Conservation (phyloP, 352 stramenopile genomes). For the Phytophthora tentaculata region DNA sequence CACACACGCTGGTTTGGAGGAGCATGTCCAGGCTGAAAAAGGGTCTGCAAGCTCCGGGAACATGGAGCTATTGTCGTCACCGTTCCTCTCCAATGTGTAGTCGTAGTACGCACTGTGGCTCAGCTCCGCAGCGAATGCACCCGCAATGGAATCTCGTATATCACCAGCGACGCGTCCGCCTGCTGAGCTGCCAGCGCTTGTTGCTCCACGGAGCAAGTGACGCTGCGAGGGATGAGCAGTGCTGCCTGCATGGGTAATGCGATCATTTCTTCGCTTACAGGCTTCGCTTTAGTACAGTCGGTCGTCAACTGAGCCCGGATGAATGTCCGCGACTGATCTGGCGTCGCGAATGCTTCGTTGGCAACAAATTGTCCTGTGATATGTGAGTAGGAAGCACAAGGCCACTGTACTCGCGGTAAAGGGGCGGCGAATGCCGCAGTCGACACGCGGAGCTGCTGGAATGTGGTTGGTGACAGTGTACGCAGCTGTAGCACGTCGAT, state of each 20-base stretch:
- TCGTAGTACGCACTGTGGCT: slow-evolving; percentile 44
- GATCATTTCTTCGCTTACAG: slow-evolving; percentile 3
- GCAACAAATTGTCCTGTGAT: slow-evolving; percentile 14
- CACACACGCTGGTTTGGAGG: slow-evolving; percentile 33
- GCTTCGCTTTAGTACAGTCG: slow-evolving; percentile 25
- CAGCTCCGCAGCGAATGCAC: slow-evolving; percentile 37
- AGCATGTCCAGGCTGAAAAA: slow-evolving; percentile 33
- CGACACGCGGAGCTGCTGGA: slow-evolving; percentile 41
- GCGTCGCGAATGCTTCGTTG: slow-evolving; percentile 2
- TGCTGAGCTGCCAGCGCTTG: slow-evolving; percentile 48
- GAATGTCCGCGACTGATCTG: slow-evolving; percentile 24
- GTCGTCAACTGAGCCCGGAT: slow-evolving; percentile 17
- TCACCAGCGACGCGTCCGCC: slow-evolving; percentile 41
- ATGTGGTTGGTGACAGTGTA: slow-evolving; percentile 7
- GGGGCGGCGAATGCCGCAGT: slow-evolving; percentile 36
- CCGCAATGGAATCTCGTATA: slow-evolving; percentile 55
- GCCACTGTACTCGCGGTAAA: slow-evolving; percentile 31
- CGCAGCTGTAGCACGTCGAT: slow-evolving; percentile 40
- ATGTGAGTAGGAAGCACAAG: slow-evolving; percentile 18
- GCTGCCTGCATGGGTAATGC: slow-evolving; percentile 19
- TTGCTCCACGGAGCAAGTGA: slow-evolving; percentile 56
- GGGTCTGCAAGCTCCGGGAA: slow-evolving; percentile 40
- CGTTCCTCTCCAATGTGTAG: slow-evolving; percentile 47
- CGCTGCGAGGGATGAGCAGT: slow-evolving; percentile 56
- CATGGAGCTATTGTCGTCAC: slow-evolving; percentile 48